Evolutionary conservation across 306 rosid genomes (phyloP).

Genomic region (Albizia julibrissin): DNA sequence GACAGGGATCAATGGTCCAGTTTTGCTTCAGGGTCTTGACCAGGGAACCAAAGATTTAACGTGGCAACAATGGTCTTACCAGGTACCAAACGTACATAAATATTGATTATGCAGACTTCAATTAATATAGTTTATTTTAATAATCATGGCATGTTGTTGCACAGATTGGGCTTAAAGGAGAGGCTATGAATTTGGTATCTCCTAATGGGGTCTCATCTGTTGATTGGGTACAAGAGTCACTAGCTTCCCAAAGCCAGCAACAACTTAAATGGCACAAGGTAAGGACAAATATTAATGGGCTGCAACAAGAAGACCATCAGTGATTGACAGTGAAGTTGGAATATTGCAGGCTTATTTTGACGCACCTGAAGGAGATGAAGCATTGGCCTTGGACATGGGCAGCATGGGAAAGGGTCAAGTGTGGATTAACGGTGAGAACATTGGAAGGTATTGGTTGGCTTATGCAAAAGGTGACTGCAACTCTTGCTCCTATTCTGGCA

Average conservation of each 20-base stretch:
- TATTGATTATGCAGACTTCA: not conserved
- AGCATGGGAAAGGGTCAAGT: conserved; percentile 98
- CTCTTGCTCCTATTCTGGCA: conserved; percentile 69
- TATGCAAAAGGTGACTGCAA: conserved; percentile 82
- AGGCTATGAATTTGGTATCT: conserved; percentile 76
- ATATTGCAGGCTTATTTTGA: conserved; percentile 69
- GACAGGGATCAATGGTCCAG: conserved; percentile 82
- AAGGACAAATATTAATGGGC: not conserved
- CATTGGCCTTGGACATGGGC: conserved; percentile 85
- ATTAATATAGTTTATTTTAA: not conserved
- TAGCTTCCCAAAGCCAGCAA: conserved; percentile 50
- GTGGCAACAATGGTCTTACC: conserved; percentile 85
- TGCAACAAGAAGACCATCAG: not conserved
- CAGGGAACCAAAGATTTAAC: conserved; percentile 71
- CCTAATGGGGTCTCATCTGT: conserved; percentile 67
- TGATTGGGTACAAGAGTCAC: conserved; percentile 70
- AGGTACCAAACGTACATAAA: conserved; percentile 46
- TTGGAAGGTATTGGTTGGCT: conserved; percentile 93
- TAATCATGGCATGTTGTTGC: not conserved
- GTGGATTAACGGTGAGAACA: conserved; percentile 95
- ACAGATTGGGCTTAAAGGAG: conserved; percentile 93
- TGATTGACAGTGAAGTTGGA: conserved; percentile 20
- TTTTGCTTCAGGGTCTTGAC: conserved; percentile 73
- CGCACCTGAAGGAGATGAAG: conserved; percentile 74
- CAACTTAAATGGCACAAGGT: conserved; percentile 93